Base-by-base conservation (phyloP, 2,329 filamentous ascomycete genomes). In the Colletotrichum liriopes region DNA sequence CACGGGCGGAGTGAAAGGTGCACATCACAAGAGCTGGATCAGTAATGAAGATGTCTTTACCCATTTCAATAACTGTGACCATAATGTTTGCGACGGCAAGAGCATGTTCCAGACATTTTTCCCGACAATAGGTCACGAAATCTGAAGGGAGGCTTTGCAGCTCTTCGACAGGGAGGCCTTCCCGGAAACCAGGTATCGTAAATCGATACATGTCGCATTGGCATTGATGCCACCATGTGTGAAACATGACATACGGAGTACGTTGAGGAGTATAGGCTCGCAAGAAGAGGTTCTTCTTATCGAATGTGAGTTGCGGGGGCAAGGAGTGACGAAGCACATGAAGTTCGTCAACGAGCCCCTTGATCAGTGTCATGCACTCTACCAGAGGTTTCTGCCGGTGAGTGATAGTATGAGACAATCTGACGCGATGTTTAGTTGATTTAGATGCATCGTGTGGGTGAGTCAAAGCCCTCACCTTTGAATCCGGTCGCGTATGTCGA, bases 171-270 rank as follows among this genome's bases (percentile, higher is more conserved):
- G 66, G 51, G 0, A 73, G 56, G 0, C 71, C 71, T 51, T 73
- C 71, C 2, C 71, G 61, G 32, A 73, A 65, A 2, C 66, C 76
- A 0, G 76, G 76, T 1, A 77, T 77, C 0, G 75, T 72, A 9
- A 77, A 77, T 2, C 76, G 72, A 29, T 75, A 77, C 5, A 77
- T 71, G 23, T 77, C 76, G 51, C 76, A 77, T 16, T 77, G 76
- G 0, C 74, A 73, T 29, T 77, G 76, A 51, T 77, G 76, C 75
- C 75, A 77, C 76, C 76, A 77, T n/a, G 74, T 73, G 35, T 77
- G 76, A 0, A 77, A 59, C 76, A 77, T 77, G 11, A 77, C 39
- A 3, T 74, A 77, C 0, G 76, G 65, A 0, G 75, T 77, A 9
- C 76, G 63, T 1, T 73, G 75, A 5, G 74, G 74, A 0, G 75